Evolutionary conservation across 768 basidiomycete species (phyloP).

Genomic region (Pulveroboletus sp.): DNA sequence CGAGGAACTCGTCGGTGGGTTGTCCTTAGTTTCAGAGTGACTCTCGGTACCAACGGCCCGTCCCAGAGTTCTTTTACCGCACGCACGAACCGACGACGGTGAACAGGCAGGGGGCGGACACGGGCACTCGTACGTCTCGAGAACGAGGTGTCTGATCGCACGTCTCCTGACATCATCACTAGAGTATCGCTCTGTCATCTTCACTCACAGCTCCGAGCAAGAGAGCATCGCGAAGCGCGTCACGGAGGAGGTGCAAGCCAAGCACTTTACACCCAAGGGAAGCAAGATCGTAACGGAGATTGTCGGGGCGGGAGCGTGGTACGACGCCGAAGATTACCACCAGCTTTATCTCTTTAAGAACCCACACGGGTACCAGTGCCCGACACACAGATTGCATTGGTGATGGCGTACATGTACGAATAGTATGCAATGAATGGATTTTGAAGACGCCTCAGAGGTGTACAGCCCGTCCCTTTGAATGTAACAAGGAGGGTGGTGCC

Average conservation of each 20-base stretch:
- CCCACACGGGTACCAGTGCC: slow-evolving; percentile 87
- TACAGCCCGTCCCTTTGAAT: slow-evolving; percentile 54
- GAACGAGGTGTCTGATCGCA: background rate
- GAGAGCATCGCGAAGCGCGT: slow-evolving; percentile 65
- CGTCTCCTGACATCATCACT: background rate
- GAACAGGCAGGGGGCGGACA: slow-evolving; percentile 74
- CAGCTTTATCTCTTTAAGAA: slow-evolving; percentile 79
- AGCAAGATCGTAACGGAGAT: slow-evolving; percentile 79
- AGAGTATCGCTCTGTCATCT: slow-evolving; percentile 96
- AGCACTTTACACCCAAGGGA: slow-evolving; percentile 72
- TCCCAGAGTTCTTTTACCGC: slow-evolving; percentile 86
- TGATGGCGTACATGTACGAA: slow-evolving; percentile 28
- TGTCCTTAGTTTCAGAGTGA: no score
- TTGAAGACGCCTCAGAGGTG: slow-evolving; percentile 53
- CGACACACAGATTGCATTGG: slow-evolving; percentile 85
- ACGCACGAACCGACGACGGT: slow-evolving; percentile 89
- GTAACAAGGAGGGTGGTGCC: slow-evolving; percentile 60
- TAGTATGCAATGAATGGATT: no score
- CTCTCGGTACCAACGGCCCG: background rate
- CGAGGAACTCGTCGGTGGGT: slow-evolving; percentile 78
- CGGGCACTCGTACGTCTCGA: slow-evolving; percentile 64
- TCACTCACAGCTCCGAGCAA: slow-evolving; percentile 74
- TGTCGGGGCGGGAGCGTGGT: slow-evolving; percentile 68
- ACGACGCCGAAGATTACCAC: slow-evolving; percentile 78
- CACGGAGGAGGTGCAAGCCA: slow-evolving; percentile 77